A percentile compares a stretch with the other conserved stretches of the same genome.
phyloP scores from a whole-genome alignment of 164 flowering plant species.

The Piper betle region DNA sequence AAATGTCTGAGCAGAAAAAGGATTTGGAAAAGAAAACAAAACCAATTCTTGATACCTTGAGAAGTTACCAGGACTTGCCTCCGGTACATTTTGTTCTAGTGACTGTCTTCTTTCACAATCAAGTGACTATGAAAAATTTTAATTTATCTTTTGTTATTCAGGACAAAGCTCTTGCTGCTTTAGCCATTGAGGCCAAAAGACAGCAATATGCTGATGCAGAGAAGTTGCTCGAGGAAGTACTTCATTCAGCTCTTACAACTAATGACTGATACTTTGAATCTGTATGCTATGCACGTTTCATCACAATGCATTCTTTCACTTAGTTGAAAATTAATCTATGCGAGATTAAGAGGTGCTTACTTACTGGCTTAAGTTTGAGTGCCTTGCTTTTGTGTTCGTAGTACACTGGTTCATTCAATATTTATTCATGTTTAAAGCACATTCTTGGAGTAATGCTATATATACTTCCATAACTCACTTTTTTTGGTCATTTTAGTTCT shows the following conservation, averaged over 20 bases:
- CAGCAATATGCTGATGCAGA: conserved; percentile 88
- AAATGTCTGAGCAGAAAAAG: conserved; percentile 80
- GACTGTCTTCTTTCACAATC: background rate
- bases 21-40: conserved; percentile 90
- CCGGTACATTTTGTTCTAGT: conserved; percentile 40
- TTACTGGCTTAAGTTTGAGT: background rate
- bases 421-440: too few relatives aligned
- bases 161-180: conserved; percentile 90
- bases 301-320: background rate
- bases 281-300: background rate
- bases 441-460: background rate
- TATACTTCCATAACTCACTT: too few relatives aligned
- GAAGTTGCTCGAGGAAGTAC: conserved; percentile 78
- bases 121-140: background rate
- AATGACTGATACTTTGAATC: conserved; percentile 7
- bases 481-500: too few relatives aligned
- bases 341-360: background rate
- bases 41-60: conserved; percentile 78
- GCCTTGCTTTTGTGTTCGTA: background rate
- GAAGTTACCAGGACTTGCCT: conserved; percentile 97
- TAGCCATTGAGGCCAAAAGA: conserved; percentile 90
- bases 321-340: background rate
- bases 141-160: conserved; percentile 12
- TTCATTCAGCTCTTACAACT: conserved; percentile 65
- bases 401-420: background rate